Conservation (phyloP, 768 basidiomycete species). For the Hypholoma fasciculare region DNA sequence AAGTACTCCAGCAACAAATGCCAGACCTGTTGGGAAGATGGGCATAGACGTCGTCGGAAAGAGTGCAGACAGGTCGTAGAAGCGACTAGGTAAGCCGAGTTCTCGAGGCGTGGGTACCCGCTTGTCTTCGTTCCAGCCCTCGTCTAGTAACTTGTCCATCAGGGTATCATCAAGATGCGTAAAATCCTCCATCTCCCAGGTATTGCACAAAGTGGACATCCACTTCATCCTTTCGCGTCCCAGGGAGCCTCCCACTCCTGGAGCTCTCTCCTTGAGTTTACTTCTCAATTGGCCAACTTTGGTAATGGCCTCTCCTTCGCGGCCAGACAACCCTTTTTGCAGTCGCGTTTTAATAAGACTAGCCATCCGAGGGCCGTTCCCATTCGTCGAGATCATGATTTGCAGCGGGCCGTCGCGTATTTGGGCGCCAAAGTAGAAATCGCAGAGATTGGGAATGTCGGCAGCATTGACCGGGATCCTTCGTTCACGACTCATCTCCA, state of each 20-base stretch:
- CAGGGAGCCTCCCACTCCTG: slow-evolving; percentile 77
- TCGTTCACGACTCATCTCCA: slow-evolving; percentile 59
- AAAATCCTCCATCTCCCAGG: slow-evolving; percentile 85
- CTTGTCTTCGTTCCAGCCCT: slow-evolving; percentile 78
- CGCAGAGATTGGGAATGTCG: slow-evolving; percentile 93
- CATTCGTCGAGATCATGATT: slow-evolving; percentile 95
- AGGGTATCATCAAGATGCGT: slow-evolving; percentile 62
- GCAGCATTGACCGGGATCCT: slow-evolving; percentile 93
- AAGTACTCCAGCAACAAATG: slow-evolving; percentile 20
- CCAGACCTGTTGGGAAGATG: slow-evolving; percentile 13
- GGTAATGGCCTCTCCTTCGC: slow-evolving; percentile 76
- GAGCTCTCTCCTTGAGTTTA: slow-evolving; percentile 75
- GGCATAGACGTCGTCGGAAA: slow-evolving; percentile 3
- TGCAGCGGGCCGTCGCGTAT: slow-evolving; percentile 89
- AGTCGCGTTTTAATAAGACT: slow-evolving; percentile 75
- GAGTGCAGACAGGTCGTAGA: background rate
- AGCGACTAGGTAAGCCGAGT: slow-evolving; percentile 28
- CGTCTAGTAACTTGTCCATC: slow-evolving; percentile 68
- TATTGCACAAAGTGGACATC: slow-evolving; percentile 87
- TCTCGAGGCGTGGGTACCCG: slow-evolving; percentile 34
- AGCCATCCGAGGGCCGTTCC: slow-evolving; percentile 89
- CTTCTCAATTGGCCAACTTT: slow-evolving; percentile 75
- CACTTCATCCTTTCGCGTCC: slow-evolving; percentile 86
- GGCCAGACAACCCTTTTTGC: slow-evolving; percentile 64
- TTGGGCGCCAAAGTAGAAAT: slow-evolving; percentile 98